Evolutionary conservation across 2,329 filamentous ascomycete genomes (phyloP).

Genomic region (Sclerotinia minor): DNA sequence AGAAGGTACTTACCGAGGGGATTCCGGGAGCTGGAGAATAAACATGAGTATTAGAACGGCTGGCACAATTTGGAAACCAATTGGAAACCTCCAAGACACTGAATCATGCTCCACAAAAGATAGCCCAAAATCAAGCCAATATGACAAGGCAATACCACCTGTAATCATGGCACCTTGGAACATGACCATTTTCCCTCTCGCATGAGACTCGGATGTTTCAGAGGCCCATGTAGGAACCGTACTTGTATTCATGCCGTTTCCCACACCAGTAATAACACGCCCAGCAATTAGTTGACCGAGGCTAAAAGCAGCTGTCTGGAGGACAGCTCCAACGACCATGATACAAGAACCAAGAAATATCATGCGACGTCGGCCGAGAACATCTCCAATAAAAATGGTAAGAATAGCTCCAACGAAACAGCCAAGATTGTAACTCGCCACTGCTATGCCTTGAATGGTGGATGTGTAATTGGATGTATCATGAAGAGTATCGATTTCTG

Average conservation of each 20-base stretch:
- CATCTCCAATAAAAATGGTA: conserved; percentile 37
- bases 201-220: conserved; percentile 26
- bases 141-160: conserved; percentile 25
- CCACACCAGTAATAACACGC: conserved; percentile 72
- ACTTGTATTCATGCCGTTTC: conserved; percentile 63
- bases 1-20: conserved; percentile 32
- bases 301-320: conserved; percentile 45
- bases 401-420: conserved; percentile 49
- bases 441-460: conserved; percentile 22
- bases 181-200: conserved; percentile 27
- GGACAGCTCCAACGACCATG: conserved; percentile 34
- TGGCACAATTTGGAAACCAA: conserved; percentile 26
- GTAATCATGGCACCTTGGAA: conserved; percentile 25
- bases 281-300: conserved; percentile 60
- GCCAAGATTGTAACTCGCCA: conserved; percentile 46
- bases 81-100: conserved; percentile 26
- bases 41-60: conserved; percentile 20
- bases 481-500: conserved; percentile 26
- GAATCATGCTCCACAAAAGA: conserved; percentile 15
- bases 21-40: conserved; percentile 41
- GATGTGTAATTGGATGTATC: conserved; percentile 20
- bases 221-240: conserved; percentile 41
- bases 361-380: conserved; percentile 43
- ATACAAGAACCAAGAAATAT: conserved; percentile 36
- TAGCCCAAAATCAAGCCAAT: conserved; percentile 25